Percentiles rank a stretch among this genome's conserved stretches.
Conservation (phyloP, 176 grass and related monocot species). For the Avena atlantica region DNA sequence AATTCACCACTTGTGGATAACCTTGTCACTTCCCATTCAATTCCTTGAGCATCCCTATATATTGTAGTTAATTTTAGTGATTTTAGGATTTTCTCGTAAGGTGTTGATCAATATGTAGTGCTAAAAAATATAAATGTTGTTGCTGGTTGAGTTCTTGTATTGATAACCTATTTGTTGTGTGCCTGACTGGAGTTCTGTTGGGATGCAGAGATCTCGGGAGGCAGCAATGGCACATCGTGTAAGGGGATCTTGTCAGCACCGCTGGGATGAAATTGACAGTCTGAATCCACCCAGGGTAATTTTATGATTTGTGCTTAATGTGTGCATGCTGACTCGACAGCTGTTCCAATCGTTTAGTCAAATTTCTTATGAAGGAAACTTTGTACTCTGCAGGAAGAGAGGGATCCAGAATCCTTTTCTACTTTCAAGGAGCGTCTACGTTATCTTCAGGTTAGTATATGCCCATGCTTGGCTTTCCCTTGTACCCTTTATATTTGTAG, state of each 20-base stretch:
- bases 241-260: constrained; percentile 71
- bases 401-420: constrained; percentile 86
- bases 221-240: constrained; percentile 77
- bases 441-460: constrained; percentile 82
- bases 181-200: constrained; percentile 37
- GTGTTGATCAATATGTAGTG: constrained; percentile 19
- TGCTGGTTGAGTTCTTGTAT: constrained; percentile 1
- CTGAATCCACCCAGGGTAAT: constrained; percentile 84
- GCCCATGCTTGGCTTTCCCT: neutral
- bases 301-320: constrained; percentile 36
- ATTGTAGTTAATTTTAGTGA: neutral
- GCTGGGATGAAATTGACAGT: constrained; percentile 67
- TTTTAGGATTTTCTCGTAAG: constrained; percentile 22
- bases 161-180: constrained; percentile 17
- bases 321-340: constrained; percentile 22
- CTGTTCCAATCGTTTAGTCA: neutral
- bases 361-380: constrained; percentile 33
- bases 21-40: constrained; percentile 15
- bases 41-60: constrained; percentile 17
- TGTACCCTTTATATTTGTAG: constrained; percentile 25
- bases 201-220: constrained; percentile 67
- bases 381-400: constrained; percentile 72
- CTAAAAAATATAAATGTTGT: neutral
- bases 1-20: constrained; percentile 24
- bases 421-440: constrained; percentile 90